These are phyloP conservation scores for Acanthamoeba sp. DNA, from an alignment of 208 protist genomes.

Conservation along the genomic window DNA sequence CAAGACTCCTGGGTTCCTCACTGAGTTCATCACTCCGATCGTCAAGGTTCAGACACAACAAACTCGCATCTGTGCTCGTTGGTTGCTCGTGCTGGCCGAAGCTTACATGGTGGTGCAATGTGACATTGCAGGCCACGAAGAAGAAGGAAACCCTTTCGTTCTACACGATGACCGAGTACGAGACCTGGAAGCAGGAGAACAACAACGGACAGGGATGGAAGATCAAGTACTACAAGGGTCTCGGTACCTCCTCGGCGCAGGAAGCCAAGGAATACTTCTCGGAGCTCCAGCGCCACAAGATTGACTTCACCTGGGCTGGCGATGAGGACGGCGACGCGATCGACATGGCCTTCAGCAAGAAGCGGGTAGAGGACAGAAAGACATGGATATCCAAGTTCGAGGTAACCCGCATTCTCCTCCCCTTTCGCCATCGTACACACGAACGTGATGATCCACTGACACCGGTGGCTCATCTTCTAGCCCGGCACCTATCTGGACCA, in stretches of 20 bases:
- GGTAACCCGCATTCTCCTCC: conserved; percentile 88
- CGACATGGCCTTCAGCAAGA: conserved; percentile 99
- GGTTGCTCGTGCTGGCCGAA: too few species aligned
- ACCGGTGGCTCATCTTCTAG: conserved; percentile 11
- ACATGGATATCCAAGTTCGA: conserved; percentile 97
- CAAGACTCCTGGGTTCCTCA: conserved; percentile 96
- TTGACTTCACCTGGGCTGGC: conserved; percentile 95
- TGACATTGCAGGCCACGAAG: conserved; percentile 82
- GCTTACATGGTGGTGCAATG: too few species aligned
- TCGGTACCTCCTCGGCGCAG: conserved; percentile 96
- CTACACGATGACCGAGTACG: conserved; percentile 99
- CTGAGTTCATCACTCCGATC: conserved; percentile 99
- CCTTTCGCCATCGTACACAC: not conserved
- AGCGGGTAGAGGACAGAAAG: conserved; percentile 98
- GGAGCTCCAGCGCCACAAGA: conserved; percentile 97
- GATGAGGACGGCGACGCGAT: conserved; percentile 95
- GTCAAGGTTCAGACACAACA: conserved; percentile 97
- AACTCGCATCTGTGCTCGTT: too few species aligned
- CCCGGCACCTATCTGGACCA: conserved; percentile 86
- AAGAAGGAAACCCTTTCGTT: conserved; percentile 95
- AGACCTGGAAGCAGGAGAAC: conserved; percentile 89
- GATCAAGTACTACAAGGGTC: conserved; percentile 99
- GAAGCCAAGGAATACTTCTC: conserved; percentile 99
- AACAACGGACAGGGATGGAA: conserved; percentile 93
- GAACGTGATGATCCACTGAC: not conserved